Conservation (phyloP, 148 eudicot species). For the Diospyros kaki region DNA sequence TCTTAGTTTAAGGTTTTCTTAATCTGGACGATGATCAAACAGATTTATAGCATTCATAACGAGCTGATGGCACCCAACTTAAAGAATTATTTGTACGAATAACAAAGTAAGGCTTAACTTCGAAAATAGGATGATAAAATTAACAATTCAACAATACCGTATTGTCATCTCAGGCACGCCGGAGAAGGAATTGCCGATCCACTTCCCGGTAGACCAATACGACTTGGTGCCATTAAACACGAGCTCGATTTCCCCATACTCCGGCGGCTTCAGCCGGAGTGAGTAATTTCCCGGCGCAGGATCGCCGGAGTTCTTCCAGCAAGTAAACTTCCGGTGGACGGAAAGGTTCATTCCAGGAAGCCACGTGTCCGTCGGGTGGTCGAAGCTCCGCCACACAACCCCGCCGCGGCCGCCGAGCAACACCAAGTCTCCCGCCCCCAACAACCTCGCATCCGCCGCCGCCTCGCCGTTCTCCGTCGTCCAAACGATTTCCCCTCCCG, state of each 20-base stretch:
- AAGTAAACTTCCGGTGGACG: slow-evolving; percentile 20
- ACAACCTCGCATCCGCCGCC: slow-evolving; percentile 21
- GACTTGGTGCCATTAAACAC: slow-evolving; percentile 18
- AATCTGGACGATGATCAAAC: too few species aligned
- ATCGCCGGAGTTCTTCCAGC: slow-evolving; percentile 52
- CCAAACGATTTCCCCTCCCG: slow-evolving; percentile 33
- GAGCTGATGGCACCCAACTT: too few species aligned
- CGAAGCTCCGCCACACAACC: slow-evolving; percentile 71
- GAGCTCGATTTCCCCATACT: slow-evolving; percentile 67
- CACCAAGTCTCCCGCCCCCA: slow-evolving; percentile 56
- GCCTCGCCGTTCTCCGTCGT: slow-evolving; percentile 22
- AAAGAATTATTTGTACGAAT: too few species aligned
- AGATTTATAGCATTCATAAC: too few species aligned
- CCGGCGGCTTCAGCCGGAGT: slow-evolving; percentile 47
- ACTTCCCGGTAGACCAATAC: slow-evolving; percentile 73
- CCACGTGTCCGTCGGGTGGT: slow-evolving; percentile 75
- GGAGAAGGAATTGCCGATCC: slow-evolving; percentile 52
- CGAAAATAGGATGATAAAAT: too few species aligned
- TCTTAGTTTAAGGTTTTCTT: too few species aligned
- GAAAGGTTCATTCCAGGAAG: slow-evolving; percentile 79
- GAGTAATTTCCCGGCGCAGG: slow-evolving; percentile 64
- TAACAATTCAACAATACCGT: slow-evolving; percentile 12
- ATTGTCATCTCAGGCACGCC: slow-evolving; percentile 76
- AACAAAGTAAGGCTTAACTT: too few species aligned
- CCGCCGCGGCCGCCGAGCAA: slow-evolving; percentile 16